phyloP scores from a whole-genome alignment of 345 rosid genomes.

The Ailanthus altissimus region DNA sequence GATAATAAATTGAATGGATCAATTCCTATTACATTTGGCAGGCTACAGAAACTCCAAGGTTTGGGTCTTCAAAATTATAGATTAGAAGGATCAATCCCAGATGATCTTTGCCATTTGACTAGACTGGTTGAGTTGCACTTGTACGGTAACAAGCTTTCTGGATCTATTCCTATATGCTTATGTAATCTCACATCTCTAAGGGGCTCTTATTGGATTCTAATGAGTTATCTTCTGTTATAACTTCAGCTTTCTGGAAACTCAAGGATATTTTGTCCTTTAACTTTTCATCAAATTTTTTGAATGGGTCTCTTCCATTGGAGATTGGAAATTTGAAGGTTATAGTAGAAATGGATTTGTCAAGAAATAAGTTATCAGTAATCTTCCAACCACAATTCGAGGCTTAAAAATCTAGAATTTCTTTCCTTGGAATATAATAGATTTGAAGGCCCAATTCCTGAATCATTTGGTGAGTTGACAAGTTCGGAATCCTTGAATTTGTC shows the following conservation, averaged over 20 bases:
- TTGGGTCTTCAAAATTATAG: background rate
- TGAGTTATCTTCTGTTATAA: conserved; percentile 3
- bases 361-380: conserved; percentile 6
- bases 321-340: conserved; percentile 5
- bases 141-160: conserved; percentile 8
- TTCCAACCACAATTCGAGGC: conserved; percentile 17
- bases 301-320: conserved; percentile 20
- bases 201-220: conserved; percentile 8
- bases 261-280: conserved; percentile 2
- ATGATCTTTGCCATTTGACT: conserved; percentile 17
- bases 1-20: conserved; percentile 2
- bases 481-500: conserved; percentile 7
- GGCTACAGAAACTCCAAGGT: conserved; percentile 6
- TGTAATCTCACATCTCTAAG: conserved; percentile 7
- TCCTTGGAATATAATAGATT: conserved; percentile 12
- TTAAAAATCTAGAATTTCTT: conserved; percentile 7
- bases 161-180: conserved; percentile 23
- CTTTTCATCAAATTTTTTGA: conserved; percentile 22
- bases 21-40: conserved; percentile 1
- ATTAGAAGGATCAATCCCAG: conserved; percentile 13
- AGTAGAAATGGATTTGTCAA: conserved; percentile 18
- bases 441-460: background rate
- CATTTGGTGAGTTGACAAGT: conserved; percentile 4
- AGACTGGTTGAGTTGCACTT: background rate
- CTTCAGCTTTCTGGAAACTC: conserved; percentile 17